phyloP scores from a whole-genome alignment of 495 filamentous ascomycete species.

The Penicillium manginii region DNA sequence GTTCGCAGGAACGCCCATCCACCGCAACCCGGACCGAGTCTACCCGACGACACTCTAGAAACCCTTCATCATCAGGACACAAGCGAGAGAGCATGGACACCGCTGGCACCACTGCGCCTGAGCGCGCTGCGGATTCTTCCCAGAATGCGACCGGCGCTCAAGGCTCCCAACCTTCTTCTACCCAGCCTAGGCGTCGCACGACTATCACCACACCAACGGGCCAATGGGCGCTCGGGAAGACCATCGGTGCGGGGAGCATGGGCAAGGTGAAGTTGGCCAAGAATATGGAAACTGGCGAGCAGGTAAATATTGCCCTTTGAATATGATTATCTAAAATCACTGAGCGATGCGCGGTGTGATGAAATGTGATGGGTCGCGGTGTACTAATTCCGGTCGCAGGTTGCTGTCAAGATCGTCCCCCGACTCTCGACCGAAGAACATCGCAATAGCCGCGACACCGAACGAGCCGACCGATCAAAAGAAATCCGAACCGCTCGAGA shows the following conservation, averaged over 20 bases:
- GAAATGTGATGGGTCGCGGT: neutral
- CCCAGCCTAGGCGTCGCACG: conserved; percentile 70
- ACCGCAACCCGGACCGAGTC: conserved; percentile 57
- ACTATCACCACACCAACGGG: conserved; percentile 83
- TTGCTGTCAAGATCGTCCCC: conserved; percentile 98
- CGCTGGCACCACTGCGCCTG: conserved; percentile 45
- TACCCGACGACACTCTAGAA: conserved; percentile 46
- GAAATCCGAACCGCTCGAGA: conserved; percentile 95
- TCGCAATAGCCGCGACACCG: conserved; percentile 76
- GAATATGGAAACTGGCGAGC: conserved; percentile 78
- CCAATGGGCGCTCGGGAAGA: conserved; percentile 93
- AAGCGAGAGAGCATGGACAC: conserved; percentile 60
- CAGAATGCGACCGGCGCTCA: conserved; percentile 47
- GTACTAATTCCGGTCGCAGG: conserved; percentile 52
- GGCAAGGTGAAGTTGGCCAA: conserved; percentile 90
- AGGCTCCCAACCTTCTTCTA: conserved; percentile 37
- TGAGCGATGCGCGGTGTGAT: neutral
- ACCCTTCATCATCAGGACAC: conserved; percentile 48
- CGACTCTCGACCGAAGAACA: conserved; percentile 83
- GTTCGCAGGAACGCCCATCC: conserved; percentile 50
- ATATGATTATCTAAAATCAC: neutral
- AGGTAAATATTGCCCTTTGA: conserved; percentile 54
- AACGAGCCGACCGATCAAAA: conserved; percentile 91
- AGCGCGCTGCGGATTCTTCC: conserved; percentile 43
- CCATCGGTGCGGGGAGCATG: conserved; percentile 97